These are phyloP conservation scores for Aspergillus ochraceoroseus DNA, from an alignment of 2,329 filamentous ascomycete genomes.

Conservation along the genomic window DNA sequence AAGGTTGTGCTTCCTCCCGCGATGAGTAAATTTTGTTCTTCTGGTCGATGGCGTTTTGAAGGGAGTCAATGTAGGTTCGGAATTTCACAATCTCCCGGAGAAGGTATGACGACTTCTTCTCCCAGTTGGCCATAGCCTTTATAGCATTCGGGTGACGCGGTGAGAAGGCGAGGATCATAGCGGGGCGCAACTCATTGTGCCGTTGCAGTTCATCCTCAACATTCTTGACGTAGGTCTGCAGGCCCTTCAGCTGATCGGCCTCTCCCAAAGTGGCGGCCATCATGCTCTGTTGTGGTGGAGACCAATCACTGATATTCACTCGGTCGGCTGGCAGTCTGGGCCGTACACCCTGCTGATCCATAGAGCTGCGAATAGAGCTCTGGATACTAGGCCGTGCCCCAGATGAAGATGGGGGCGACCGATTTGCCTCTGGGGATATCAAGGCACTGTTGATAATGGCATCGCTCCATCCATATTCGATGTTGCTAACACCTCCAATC, in stretches of 20 bases:
- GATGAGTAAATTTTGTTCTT: conserved; percentile 64
- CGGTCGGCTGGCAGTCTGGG: conserved; percentile 77
- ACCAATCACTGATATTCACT: conserved; percentile 80
- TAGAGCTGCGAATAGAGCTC: conserved; percentile 59
- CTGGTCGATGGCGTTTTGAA: conserved; percentile 64
- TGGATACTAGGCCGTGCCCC: conserved; percentile 52
- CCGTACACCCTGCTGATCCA: conserved; percentile 61
- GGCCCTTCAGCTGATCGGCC: conserved; percentile 69
- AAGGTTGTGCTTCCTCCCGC: conserved; percentile 19
- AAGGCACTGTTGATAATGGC: conserved; percentile 71
- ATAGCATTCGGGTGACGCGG: conserved; percentile 72
- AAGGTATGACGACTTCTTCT: conserved; percentile 88
- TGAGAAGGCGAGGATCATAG: conserved; percentile 86
- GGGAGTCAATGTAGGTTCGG: conserved; percentile 83
- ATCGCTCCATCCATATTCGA: conserved; percentile 96
- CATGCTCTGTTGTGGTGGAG: conserved; percentile 83
- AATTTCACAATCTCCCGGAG: conserved; percentile 95
- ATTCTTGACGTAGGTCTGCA: conserved; percentile 73
- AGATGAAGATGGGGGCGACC: conserved; percentile 32
- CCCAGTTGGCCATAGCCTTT: conserved; percentile 94
- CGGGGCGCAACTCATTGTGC: conserved; percentile 81
- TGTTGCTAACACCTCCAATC: conserved; percentile 87
- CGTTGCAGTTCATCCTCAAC: conserved; percentile 79
- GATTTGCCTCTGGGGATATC: conserved; percentile 50
- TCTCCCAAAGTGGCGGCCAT: conserved; percentile 74